A percentile compares a stretch with the other conserved stretches of the same genome.
Evolutionary conservation across 2,329 filamentous ascomycete species (phyloP).

Genomic region (Xenoacremonium recifei): DNA sequence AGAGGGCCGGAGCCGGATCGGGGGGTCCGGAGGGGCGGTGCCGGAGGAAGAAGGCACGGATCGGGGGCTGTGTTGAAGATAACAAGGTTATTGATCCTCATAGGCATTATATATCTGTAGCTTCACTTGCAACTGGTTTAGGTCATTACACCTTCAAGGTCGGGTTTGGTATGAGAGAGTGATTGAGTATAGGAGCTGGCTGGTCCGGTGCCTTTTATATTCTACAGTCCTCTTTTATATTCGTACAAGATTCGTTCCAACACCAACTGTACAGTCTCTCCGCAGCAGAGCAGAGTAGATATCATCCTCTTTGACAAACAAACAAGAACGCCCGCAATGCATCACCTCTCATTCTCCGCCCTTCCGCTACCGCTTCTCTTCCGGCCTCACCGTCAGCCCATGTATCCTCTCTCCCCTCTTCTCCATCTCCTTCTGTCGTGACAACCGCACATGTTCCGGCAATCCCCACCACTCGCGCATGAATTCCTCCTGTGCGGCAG

Average conservation of each 20-base stretch:
- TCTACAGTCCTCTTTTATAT: neutral
- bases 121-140: no score
- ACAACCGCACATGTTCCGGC: constrained; percentile 54
- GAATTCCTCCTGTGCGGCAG: constrained; percentile 63
- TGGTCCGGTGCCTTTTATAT: no score
- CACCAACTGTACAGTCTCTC: constrained; percentile 16
- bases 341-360: constrained; percentile 6
- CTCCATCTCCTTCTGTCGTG: constrained; percentile 47
- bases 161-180: no score
- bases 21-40: no score
- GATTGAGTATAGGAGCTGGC: no score
- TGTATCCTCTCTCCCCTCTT: constrained; percentile 53
- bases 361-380: constrained; percentile 7
- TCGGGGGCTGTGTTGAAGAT: no score
- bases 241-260: constrained; percentile 11
- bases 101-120: no score
- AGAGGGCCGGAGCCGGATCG: no score
- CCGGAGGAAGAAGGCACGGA: no score
- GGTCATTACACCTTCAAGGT: no score
- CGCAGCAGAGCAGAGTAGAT: constrained; percentile 20
- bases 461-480: constrained; percentile 68
- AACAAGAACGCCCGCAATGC: constrained; percentile 21
- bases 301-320: constrained; percentile 9
- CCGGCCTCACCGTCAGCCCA: constrained; percentile 41
- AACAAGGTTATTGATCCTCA: no score